Evolutionary conservation across 768 basidiomycete species (phyloP).

Genomic region (Trametes punicea): DNA sequence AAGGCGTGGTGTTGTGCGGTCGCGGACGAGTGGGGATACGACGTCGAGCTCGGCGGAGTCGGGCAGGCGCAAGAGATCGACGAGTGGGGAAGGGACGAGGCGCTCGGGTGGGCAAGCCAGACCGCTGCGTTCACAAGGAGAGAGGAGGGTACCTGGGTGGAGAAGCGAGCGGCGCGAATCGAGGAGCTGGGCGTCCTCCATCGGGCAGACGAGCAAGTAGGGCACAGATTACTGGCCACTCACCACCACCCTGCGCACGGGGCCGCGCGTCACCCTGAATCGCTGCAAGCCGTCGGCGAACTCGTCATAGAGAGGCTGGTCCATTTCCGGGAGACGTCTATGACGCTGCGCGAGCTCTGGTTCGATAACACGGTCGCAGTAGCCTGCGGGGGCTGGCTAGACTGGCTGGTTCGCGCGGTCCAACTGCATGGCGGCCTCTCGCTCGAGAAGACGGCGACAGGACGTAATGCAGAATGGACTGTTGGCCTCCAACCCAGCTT

Average conservation of each 20-base stretch:
- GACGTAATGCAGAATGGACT: slow-evolving; percentile 29
- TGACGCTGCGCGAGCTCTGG: slow-evolving; percentile 44
- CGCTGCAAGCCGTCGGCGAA: slow-evolving; percentile 46
- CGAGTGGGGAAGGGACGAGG: slow-evolving; percentile 66
- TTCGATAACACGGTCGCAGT: slow-evolving; percentile 43
- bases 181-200: slow-evolving; percentile 17
- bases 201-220: neutral
- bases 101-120: slow-evolving; percentile 63
- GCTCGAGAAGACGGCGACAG: slow-evolving; percentile 15
- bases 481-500: slow-evolving; percentile 28
- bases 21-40: slow-evolving; percentile 71
- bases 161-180: slow-evolving; percentile 31
- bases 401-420: slow-evolving; percentile 46
- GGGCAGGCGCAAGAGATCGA: slow-evolving; percentile 60
- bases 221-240: slow-evolving; percentile 47
- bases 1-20: slow-evolving; percentile 51
- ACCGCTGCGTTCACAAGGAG: slow-evolving; percentile 59
- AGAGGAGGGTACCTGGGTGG: slow-evolving; percentile 33
- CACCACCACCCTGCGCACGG: slow-evolving; percentile 53
- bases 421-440: slow-evolving; percentile 33
- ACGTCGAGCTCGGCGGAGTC: slow-evolving; percentile 54
- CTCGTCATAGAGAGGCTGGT: slow-evolving; percentile 54
- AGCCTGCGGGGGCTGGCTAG: slow-evolving; percentile 62
- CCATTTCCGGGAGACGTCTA: slow-evolving; percentile 44
- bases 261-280: slow-evolving; percentile 40